Evolutionary conservation across 2,329 filamentous ascomycete species (phyloP), one percentile per base, ranked within the genome.

Genomic region (Botrytis porri): DNA sequence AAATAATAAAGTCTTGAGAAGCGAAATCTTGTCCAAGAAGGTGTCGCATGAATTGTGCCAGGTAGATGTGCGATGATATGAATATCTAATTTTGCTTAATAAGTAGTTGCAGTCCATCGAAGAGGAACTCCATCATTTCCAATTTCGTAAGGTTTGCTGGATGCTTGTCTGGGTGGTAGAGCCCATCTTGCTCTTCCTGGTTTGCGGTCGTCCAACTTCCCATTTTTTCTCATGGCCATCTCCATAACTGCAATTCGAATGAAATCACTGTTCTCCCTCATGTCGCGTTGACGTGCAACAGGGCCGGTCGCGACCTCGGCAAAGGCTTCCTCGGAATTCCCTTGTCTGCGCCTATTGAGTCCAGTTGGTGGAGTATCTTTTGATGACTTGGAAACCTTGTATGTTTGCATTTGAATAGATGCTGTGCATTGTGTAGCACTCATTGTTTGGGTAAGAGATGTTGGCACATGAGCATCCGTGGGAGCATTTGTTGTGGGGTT

Each of bases 381-480:
- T 61, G 77, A 73, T 70, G 78, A 80, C 48, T 76, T 76, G 41
- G 77, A 81, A 48, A 77, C 73, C 48, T 89, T 85, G 83, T 92
- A 92, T 0, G 90, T 92, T 78, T 91, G 89, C 89, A 92, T 91
- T 80, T 92, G 89, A 73, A 92, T 92, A 2, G 90, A 91, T 39
- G 90, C 89, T 22, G 88, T 90, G 78, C 88, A 91, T 70, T 83
- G 82, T 74, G 83, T 81, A 80, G 80, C 73, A 78, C 81, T 73
- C 76, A 77, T 80, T 35, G 79, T 81, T 74, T 79, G 79, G n/a
- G 79, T 75, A 39, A 79, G 83, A 39, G 80, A 82, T 72, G 78
- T 71, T 41, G 76, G 77, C 41, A 81, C 76, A 74, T 81, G 80
- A 65, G 80, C 79, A 72, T 87, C 85, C 54, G 85, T 82, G 29